These are phyloP conservation scores for Lactuca sativa DNA, from an alignment of 129 eudicot species.

Conservation along the genomic window DNA sequence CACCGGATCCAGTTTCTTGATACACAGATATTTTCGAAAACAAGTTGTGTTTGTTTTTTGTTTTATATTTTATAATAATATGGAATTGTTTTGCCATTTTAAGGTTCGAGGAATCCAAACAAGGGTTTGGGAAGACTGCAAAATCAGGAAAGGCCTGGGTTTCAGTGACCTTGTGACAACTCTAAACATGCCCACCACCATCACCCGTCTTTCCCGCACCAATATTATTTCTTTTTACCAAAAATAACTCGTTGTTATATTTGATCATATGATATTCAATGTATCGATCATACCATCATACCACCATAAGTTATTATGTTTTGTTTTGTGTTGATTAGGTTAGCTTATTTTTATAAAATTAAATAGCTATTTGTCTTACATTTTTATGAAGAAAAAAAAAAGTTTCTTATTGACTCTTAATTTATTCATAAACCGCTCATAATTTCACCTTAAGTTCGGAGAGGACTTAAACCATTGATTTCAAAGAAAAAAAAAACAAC, in stretches of 20 bases:
- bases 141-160: constrained; percentile 6
- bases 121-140: neutral
- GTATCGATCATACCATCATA: neutral
- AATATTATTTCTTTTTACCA: neutral
- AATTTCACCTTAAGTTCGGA: too few relatives aligned
- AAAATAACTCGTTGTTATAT: too few relatives aligned
- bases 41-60: constrained; percentile 5
- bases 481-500: neutral
- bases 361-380: too few relatives aligned
- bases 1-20: constrained; percentile 25
- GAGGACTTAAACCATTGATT: too few relatives aligned
- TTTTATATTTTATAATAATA: neutral
- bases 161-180: neutral
- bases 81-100: constrained; percentile 3
- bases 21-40: constrained; percentile 1
- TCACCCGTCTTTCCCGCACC: neutral
- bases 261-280: neutral
- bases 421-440: too few relatives aligned
- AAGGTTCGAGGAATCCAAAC: constrained; percentile 3
- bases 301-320: neutral
- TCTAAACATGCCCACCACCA: neutral
- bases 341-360: too few relatives aligned
- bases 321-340: too few relatives aligned
- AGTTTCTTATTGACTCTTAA: too few relatives aligned
- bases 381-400: too few relatives aligned